Percentiles rank a stretch among this genome's conserved stretches.
These are phyloP conservation scores for Ustilago tritici DNA, from an alignment of 1,284 basidiomycete species.

Conservation along the genomic window DNA sequence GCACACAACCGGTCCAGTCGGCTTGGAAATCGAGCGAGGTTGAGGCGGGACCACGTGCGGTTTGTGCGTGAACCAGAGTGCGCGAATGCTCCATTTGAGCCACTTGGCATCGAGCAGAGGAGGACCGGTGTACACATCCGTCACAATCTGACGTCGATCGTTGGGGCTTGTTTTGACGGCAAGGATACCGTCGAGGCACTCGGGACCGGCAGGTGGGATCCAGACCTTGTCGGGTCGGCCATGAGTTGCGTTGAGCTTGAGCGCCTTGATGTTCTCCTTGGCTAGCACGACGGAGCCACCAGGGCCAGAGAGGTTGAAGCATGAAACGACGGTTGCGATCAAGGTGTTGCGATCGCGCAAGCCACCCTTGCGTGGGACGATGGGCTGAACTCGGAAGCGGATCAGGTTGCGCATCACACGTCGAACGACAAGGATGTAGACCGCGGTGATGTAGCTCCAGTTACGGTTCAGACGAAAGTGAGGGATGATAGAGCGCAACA, in stretches of 20 bases:
- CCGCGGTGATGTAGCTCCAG: conserved; percentile 54
- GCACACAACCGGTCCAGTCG: conserved; percentile 55
- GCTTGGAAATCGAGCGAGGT: conserved; percentile 35
- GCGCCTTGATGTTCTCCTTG: conserved; percentile 49
- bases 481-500: conserved; percentile 55
- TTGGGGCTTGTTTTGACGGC: conserved; percentile 51
- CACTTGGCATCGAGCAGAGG: conserved; percentile 62
- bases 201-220: conserved; percentile 62
- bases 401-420: conserved; percentile 57
- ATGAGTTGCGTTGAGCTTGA: conserved; percentile 46
- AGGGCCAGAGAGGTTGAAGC: conserved; percentile 59
- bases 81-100: conserved; percentile 61
- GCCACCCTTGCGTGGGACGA: conserved; percentile 60
- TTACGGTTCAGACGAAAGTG: conserved; percentile 45
- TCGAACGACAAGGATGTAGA: conserved; percentile 55
- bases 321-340: conserved; percentile 48
- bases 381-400: conserved; percentile 60
- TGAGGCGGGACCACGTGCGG: conserved; percentile 41
- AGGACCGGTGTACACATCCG: conserved; percentile 57
- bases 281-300: conserved; percentile 59
- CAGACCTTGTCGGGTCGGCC: conserved; percentile 61
- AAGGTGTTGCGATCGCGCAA: conserved; percentile 56
- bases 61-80: conserved; percentile 65
- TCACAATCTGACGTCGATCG: conserved; percentile 40
- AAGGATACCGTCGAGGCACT: conserved; percentile 61